These are phyloP conservation scores for Entrophospora sp. DNA, from an alignment of 192 early-diverging fungal species.

Conservation along the genomic window DNA sequence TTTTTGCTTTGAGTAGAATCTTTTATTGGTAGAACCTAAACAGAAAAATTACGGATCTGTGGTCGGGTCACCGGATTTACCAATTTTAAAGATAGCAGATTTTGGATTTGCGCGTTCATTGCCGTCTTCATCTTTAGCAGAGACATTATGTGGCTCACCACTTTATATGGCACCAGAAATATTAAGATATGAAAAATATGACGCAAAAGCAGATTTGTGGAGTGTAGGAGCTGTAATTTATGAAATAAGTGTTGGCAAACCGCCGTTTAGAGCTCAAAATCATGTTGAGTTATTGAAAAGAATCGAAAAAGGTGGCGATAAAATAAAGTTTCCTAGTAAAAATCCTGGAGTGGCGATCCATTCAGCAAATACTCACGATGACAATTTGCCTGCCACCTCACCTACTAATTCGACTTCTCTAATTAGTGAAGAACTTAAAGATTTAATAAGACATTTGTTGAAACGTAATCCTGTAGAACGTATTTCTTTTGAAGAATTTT, in stretches of 20 bases:
- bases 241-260: conserved; percentile 85
- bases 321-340: conserved; percentile 83
- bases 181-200: conserved; percentile 83
- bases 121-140: conserved; percentile 74
- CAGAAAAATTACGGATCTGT: conserved; percentile 24
- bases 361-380: too few species aligned
- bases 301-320: conserved; percentile 80
- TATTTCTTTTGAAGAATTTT: conserved; percentile 92
- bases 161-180: conserved; percentile 94
- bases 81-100: conserved; percentile 88
- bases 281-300: conserved; percentile 86
- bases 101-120: conserved; percentile 96
- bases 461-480: conserved; percentile 82
- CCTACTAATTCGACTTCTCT: too few species aligned
- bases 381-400: too few species aligned
- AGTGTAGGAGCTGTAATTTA: conserved; percentile 90
- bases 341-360: background rate
- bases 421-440: conserved; percentile 66
- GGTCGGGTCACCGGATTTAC: conserved; percentile 48
- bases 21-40: conserved; percentile 64
- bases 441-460: conserved; percentile 73
- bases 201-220: conserved; percentile 95
- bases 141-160: conserved; percentile 94
- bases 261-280: conserved; percentile 88
- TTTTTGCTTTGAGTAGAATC: conserved; percentile 46